Percentiles rank a stretch among this genome's conserved stretches.
These are phyloP conservation scores for Rhizopus sp. DNA, from an alignment of 371 early-diverging fungal species.

Conservation along the genomic window DNA sequence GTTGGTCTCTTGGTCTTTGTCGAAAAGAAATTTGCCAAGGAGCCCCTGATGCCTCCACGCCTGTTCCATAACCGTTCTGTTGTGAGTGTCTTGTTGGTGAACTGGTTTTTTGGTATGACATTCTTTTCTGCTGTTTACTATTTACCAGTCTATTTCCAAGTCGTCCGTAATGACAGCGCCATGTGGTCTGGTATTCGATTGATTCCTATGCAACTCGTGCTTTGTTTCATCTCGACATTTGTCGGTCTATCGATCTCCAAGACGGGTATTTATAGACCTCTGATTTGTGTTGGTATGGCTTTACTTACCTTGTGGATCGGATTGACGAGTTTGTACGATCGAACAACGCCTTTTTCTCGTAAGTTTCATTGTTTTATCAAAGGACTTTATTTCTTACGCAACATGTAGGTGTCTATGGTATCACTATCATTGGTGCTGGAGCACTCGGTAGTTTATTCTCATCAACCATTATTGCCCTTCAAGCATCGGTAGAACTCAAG, in stretches of 20 bases:
- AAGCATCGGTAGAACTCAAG: constrained; percentile 41
- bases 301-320: constrained; percentile 21
- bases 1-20: constrained; percentile 36
- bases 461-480: constrained; percentile 46
- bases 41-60: constrained; percentile 59
- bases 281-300: constrained; percentile 31
- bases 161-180: constrained; percentile 57
- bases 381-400: background rate
- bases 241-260: constrained; percentile 37
- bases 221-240: constrained; percentile 27
- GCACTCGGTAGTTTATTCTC: constrained; percentile 37
- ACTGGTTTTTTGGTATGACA: constrained; percentile 55
- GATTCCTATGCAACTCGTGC: constrained; percentile 38
- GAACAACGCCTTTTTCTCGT: constrained; percentile 13
- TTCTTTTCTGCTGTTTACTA: constrained; percentile 59
- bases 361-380: background rate
- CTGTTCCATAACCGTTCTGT: constrained; percentile 53
- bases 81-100: constrained; percentile 38
- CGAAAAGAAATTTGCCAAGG: constrained; percentile 48
- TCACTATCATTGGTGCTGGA: constrained; percentile 21
- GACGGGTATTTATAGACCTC: constrained; percentile 39
- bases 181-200: constrained; percentile 56
- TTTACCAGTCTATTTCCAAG: constrained; percentile 78
- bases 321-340: constrained; percentile 18
- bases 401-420: constrained; percentile 13